Evolutionary conservation across 805 yeast species (phyloP).

Genomic region (Kazachstania kunashirensis): DNA sequence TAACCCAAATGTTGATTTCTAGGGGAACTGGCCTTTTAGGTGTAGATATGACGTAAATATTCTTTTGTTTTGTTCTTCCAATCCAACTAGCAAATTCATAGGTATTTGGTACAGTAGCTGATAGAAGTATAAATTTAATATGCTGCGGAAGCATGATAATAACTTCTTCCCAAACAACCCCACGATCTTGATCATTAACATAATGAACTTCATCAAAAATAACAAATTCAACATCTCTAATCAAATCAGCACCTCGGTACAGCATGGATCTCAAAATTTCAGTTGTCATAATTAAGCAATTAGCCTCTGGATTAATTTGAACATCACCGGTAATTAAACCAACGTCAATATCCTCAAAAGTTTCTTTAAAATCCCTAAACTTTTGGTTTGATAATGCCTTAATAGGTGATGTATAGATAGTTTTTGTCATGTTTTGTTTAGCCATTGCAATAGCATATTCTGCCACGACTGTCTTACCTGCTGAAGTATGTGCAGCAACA

Average conservation of each 20-base stretch:
- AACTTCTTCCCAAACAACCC: slow-evolving; percentile 99
- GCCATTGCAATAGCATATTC: slow-evolving; percentile 98
- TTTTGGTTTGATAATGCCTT: slow-evolving; percentile 86
- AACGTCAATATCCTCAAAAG: slow-evolving; percentile 73
- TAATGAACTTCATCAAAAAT: slow-evolving; percentile 97
- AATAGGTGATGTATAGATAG: slow-evolving; percentile 92
- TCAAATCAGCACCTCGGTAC: slow-evolving; percentile 91
- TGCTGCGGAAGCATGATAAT: slow-evolving; percentile 96
- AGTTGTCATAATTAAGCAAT: slow-evolving; percentile 94
- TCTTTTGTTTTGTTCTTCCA: slow-evolving; percentile 92
- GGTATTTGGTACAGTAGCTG: slow-evolving; percentile 98
- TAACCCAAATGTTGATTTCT: slow-evolving; percentile 80
- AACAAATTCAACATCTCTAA: slow-evolving; percentile 94
- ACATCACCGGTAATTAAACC: slow-evolving; percentile 97
- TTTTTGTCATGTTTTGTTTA: slow-evolving; percentile 87
- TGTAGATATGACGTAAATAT: slow-evolving; percentile 91
- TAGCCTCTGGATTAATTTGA: slow-evolving; percentile 92
- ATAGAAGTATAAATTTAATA: slow-evolving; percentile 77
- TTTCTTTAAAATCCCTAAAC: slow-evolving; percentile 75
- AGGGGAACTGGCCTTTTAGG: slow-evolving; percentile 95
- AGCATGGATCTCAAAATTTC: slow-evolving; percentile 93
- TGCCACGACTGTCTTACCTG: slow-evolving; percentile 97
- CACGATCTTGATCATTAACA: slow-evolving; percentile 92
- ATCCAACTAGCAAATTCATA: slow-evolving; percentile 98
- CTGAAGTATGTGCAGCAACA: slow-evolving; percentile 98